These are phyloP conservation scores for Lentinula sp. DNA, from an alignment of 768 basidiomycete genomes.

Conservation along the genomic window DNA sequence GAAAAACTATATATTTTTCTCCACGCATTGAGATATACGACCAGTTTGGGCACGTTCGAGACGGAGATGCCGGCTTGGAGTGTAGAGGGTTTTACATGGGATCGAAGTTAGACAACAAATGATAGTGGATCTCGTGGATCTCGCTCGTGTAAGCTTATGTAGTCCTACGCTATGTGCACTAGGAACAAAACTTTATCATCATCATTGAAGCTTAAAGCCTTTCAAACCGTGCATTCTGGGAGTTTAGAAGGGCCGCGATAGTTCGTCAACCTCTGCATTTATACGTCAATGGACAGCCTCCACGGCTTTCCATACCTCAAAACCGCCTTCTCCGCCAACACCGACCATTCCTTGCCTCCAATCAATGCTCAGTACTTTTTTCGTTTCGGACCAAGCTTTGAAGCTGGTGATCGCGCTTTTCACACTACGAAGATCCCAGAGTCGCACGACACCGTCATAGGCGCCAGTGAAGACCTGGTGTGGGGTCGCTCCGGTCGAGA, in stretches of 20 bases:
- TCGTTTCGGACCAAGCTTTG: conserved; percentile 46
- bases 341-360: conserved; percentile 51
- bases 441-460: conserved; percentile 70
- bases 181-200: too few relatives aligned
- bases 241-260: too few relatives aligned
- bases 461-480: conserved; percentile 66
- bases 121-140: too few relatives aligned
- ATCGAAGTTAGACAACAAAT: background rate
- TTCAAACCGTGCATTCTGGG: too few relatives aligned
- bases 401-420: conserved; percentile 62
- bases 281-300: conserved; percentile 18
- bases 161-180: too few relatives aligned
- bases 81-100: conserved; percentile 48
- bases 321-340: conserved; percentile 58
- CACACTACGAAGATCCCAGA: conserved; percentile 75
- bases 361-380: conserved; percentile 57
- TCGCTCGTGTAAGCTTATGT: too few relatives aligned
- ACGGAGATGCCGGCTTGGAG: conserved; percentile 92
- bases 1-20: conserved; percentile 93
- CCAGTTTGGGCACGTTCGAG: conserved; percentile 75
- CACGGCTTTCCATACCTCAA: conserved; percentile 57
- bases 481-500: conserved; percentile 28
- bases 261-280: background rate
- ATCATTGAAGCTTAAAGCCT: background rate
- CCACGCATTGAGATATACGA: conserved; percentile 84